phyloP scores from a whole-genome alignment of 257 asterid species.

The Cruciata laevipes region DNA sequence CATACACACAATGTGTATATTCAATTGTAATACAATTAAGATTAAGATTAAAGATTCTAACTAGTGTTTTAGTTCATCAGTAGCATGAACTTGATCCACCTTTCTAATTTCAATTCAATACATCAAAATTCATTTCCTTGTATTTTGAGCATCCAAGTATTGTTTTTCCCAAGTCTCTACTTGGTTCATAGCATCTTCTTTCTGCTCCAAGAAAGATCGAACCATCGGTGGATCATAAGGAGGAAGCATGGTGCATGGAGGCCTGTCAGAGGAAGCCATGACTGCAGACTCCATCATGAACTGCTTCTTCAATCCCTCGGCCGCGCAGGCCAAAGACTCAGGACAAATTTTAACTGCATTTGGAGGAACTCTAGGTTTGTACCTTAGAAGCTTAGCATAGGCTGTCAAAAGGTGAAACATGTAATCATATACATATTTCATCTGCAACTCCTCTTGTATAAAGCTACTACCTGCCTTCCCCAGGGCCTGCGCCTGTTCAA shows the following conservation, averaged over 20 bases:
- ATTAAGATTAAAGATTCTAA: too few relatives aligned
- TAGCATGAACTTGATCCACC: background rate
- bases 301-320: constrained; percentile 38
- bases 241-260: constrained; percentile 62
- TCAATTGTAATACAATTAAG: too few relatives aligned
- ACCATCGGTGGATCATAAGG: constrained; percentile 48
- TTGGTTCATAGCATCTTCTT: constrained; percentile 30
- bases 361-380: constrained; percentile 56
- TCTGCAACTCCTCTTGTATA: constrained; percentile 45
- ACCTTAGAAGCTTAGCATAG: constrained; percentile 61
- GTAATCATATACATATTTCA: constrained; percentile 75
- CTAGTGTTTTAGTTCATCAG: background rate
- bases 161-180: constrained; percentile 56
- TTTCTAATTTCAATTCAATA: background rate
- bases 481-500: constrained; percentile 57
- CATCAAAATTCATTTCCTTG: constrained; percentile 2
- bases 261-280: constrained; percentile 26
- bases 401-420: constrained; percentile 67
- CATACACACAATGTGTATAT: too few relatives aligned
- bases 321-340: constrained; percentile 52
- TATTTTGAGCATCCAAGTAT: constrained; percentile 37
- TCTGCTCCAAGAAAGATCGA: constrained; percentile 32
- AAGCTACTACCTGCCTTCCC: constrained; percentile 59
- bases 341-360: constrained; percentile 61
- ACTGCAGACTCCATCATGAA: constrained; percentile 55